These are phyloP conservation scores for Neoboletus brunneissimus DNA, from an alignment of 768 basidiomycete genomes.

Conservation along the genomic window DNA sequence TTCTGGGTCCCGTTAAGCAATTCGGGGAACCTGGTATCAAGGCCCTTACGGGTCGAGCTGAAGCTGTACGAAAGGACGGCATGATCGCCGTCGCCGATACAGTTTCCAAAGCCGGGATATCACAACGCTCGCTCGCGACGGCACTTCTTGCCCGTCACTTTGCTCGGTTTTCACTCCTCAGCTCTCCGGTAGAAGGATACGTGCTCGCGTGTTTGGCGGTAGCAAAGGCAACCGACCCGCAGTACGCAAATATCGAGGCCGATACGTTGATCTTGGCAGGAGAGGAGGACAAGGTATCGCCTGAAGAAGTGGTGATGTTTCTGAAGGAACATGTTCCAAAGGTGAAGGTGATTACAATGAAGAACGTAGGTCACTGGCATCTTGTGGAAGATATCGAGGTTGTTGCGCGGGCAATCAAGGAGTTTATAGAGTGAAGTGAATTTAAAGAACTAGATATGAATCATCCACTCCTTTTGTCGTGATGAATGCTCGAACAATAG, in stretches of 20 bases:
- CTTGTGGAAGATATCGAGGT: constrained; percentile 5
- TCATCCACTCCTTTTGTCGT: background rate
- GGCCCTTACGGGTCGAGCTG: background rate
- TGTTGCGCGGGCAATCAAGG: constrained; percentile 1
- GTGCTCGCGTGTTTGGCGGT: background rate
- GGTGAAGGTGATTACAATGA: background rate
- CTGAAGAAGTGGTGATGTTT: background rate
- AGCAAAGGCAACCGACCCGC: background rate
- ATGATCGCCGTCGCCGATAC: constrained; percentile 6
- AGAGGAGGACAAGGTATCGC: background rate
- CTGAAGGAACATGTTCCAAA: constrained; percentile 1
- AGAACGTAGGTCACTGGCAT: constrained; percentile 1
- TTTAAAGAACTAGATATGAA: background rate
- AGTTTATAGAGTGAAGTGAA: background rate
- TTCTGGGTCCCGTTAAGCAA: background rate
- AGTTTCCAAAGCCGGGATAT: constrained; percentile 4
- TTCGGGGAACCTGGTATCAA: background rate
- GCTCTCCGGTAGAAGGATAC: background rate
- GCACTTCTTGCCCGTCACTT: background rate
- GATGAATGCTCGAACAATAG: background rate
- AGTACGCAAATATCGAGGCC: background rate
- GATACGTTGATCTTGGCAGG: constrained; percentile 5
- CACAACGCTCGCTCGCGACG: background rate
- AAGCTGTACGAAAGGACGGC: constrained; percentile 1
- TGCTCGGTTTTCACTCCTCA: constrained; percentile 1